Evolutionary conservation across 2,329 filamentous ascomycete species (phyloP).

Genomic region (Zelopaecilomyces penicillatus): DNA sequence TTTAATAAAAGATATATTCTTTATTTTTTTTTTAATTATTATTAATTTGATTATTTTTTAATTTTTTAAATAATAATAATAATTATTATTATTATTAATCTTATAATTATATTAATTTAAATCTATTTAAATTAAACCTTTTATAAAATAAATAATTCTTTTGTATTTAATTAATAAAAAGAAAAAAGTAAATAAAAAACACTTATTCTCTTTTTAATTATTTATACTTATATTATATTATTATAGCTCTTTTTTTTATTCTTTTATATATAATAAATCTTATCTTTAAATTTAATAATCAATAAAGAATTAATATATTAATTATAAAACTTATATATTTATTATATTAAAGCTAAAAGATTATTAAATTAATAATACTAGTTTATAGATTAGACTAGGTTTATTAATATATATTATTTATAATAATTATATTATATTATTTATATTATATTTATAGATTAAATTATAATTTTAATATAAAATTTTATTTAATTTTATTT

Average conservation of each 20-base stretch:
- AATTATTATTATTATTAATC: not conserved
- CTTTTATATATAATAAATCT: not conserved
- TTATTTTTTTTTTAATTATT: too few relatives aligned
- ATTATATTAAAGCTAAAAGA: not conserved
- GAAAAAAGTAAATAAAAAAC: too few relatives aligned
- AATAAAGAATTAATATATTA: not conserved
- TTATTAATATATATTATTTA: not conserved
- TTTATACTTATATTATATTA: too few relatives aligned
- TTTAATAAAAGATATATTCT: too few relatives aligned
- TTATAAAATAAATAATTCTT: not conserved
- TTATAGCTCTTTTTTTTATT: not conserved
- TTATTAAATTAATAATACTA: too few relatives aligned
- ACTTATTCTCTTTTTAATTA: not conserved
- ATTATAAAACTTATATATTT: constrained; percentile 1
- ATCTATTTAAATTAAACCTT: not conserved
- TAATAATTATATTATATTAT: not conserved
- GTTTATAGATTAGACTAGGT: too few relatives aligned
- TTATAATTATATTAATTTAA: not conserved
- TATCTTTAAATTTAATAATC: not conserved
- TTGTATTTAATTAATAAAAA: not conserved
- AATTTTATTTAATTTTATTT: not conserved
- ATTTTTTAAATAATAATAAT: not conserved
- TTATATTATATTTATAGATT: not conserved
- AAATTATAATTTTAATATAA: constrained; percentile 1
- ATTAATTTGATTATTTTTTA: not conserved